Base-by-base conservation (phyloP, 257 asterid species). In the Solanum etuberosum region DNA sequence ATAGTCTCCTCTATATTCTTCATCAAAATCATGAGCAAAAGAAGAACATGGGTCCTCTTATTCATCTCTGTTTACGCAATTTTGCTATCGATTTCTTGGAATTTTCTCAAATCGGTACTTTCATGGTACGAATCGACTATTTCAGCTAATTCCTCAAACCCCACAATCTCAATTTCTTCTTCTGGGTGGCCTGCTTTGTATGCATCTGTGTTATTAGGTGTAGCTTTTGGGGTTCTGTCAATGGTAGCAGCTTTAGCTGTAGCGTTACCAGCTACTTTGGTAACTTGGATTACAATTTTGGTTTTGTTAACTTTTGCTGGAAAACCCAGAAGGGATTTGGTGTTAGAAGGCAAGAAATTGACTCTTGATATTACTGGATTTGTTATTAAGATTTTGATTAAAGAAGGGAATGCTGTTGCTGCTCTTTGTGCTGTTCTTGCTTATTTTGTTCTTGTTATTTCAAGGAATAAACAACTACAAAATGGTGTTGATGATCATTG, bases 241-340 rank as follows among this genome's bases (percentile, higher is more conserved):
- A 92, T 93, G 94, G 98, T 93, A 87, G 95, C 98, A 43, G 98
- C 98, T 76, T 83, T 95, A 84, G 96, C 96, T 65, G 99, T 96
- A 57, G 99, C 92, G 4, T 95, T 95, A 6, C 99, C 99, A 54
- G 99, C 99, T 42, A 96, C 98, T 2, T 80, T 96, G 88, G 95
- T 96, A 71, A 96, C 98, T 16, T 96, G 99, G 98, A 95, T 95
- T 5, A 90, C 98, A 4, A 93, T 96, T 73, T 93, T 96, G 29
- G 98, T 96, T 88, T 87, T 96, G 40, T 78, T 96, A 88, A 92
- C 98, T 25, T 95, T 96, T 59, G 91, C 85, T 25, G 99, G 99
- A 83, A 96, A 96, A 89, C 98, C 98, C 13, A 91, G 95, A 86
- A 93, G 92, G 82, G 89, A 88, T 83, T 89, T 96, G 88, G 95